Conservation (phyloP, 2,329 filamentous ascomycete genomes). For the Verticillium nonalfalfae region DNA sequence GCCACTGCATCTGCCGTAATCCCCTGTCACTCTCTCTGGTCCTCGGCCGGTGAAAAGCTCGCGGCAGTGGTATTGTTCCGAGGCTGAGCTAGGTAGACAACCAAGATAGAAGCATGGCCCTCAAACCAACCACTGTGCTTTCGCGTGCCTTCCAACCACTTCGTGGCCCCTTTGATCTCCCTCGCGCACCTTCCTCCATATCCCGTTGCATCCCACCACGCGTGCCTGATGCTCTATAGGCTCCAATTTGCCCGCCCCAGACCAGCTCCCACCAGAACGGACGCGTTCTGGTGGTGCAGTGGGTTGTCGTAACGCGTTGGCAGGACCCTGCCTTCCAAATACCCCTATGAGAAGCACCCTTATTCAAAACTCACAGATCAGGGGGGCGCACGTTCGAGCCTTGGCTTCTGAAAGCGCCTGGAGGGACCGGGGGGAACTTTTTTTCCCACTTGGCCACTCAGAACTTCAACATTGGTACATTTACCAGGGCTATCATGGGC, state of each 20-base stretch:
- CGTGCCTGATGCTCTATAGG: not conserved
- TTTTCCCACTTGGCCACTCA: no score
- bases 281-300: no score
- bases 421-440: no score
- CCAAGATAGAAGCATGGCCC: not conserved
- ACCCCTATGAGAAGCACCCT: no score
- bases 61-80: conserved; percentile 5
- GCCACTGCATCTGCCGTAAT: conserved; percentile 14
- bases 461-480: no score
- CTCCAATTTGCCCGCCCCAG: no score
- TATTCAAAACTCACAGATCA: no score
- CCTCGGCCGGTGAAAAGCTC: not conserved
- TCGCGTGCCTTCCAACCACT: not conserved
- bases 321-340: no score
- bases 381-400: no score
- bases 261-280: not conserved
- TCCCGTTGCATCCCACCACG: not conserved
- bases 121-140: not conserved
- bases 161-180: not conserved
- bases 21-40: conserved; percentile 24
- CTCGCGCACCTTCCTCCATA: not conserved
- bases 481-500: not conserved
- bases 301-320: no score
- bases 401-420: no score
- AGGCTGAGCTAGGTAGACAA: not conserved